Evolutionary conservation across 2,329 filamentous ascomycete genomes (phyloP).

Genomic region (Aspergillaceae sp.): DNA sequence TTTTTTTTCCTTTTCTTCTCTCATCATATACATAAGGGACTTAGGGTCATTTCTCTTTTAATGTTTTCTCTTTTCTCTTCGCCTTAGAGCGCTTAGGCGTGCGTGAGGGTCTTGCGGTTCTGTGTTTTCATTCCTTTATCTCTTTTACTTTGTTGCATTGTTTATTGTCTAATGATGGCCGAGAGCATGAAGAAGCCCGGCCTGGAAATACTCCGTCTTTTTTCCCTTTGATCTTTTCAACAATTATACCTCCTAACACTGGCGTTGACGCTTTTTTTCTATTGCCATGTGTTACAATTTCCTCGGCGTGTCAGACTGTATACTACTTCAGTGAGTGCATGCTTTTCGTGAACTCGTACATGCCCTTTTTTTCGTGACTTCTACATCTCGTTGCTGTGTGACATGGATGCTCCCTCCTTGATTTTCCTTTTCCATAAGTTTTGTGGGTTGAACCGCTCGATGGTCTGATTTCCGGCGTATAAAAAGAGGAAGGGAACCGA

Average conservation of each 20-base stretch:
- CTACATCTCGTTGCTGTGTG: conserved; percentile 11
- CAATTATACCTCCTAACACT: conserved; percentile 15
- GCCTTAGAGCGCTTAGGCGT: conserved; percentile 19
- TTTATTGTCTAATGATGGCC: conserved; percentile 18
- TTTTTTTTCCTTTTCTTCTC: conserved; percentile 25
- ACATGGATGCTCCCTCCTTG: conserved; percentile 13
- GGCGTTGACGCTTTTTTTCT: conserved; percentile 6
- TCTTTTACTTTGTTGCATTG: conserved; percentile 13
- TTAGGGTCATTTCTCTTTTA: conserved; percentile 21
- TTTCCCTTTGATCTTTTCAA: conserved; percentile 9
- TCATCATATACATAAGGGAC: conserved; percentile 31
- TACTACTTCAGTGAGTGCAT: conserved; percentile 22
- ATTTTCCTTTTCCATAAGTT: conserved; percentile 5
- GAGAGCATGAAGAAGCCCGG: conserved; percentile 14
- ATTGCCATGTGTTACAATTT: conserved; percentile 15
- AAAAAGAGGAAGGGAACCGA: conserved; percentile 25
- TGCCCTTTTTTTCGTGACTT: conserved; percentile 11
- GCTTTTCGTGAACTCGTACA: conserved; percentile 10
- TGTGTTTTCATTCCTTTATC: conserved; percentile 12
- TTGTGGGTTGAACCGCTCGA: conserved; percentile 7
- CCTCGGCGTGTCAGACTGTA: conserved; percentile 26
- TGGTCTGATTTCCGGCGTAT: conserved; percentile 21
- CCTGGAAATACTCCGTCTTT: conserved; percentile 12
- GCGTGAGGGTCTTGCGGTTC: conserved; percentile 10
- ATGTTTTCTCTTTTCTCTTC: conserved; percentile 14